These are phyloP conservation scores for Babesia ovata DNA, from an alignment of 169 alveolate genomes.

Conservation along the genomic window DNA sequence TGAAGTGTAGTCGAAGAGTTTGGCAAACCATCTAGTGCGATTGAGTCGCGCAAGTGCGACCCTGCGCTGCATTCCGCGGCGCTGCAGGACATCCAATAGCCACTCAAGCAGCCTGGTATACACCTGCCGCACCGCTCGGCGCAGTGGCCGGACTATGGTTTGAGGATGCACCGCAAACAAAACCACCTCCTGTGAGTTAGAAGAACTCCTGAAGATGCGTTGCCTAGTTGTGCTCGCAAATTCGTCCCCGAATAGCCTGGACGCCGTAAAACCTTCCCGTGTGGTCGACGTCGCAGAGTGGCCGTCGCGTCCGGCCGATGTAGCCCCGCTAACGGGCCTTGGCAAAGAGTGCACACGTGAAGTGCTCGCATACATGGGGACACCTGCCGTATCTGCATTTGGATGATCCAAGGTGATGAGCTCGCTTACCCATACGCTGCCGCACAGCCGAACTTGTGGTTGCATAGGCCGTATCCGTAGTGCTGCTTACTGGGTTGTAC, in stretches of 20 bases:
- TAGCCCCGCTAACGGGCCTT: neutral
- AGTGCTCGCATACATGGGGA: constrained; percentile 32
- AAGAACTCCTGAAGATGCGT: constrained; percentile 6
- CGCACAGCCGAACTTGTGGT: constrained; percentile 8
- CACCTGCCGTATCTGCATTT: neutral
- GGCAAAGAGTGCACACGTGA: constrained; percentile 3
- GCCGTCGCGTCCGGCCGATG: neutral
- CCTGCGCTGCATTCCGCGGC: constrained; percentile 40
- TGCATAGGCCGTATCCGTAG: neutral
- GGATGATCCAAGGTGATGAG: neutral
- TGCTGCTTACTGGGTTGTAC: neutral
- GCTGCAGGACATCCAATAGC: constrained; percentile 30
- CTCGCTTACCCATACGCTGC: constrained; percentile 10
- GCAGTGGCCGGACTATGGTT: constrained; percentile 46
- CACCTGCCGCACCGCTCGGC: constrained; percentile 40
- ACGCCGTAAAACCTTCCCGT: neutral
- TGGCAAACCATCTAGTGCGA: constrained; percentile 44
- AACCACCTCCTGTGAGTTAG: constrained; percentile 57
- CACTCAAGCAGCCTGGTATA: constrained; percentile 44
- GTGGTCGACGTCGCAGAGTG: neutral
- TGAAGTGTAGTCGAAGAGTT: constrained; percentile 56
- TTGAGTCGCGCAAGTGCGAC: constrained; percentile 46
- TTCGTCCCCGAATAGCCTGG: constrained; percentile 20
- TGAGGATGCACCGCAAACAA: constrained; percentile 65
- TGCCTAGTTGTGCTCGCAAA: constrained; percentile 6